Percentiles rank a stretch among this genome's conserved stretches.
Evolutionary conservation across 768 basidiomycete species (phyloP).

Genomic region (Russula compacta): DNA sequence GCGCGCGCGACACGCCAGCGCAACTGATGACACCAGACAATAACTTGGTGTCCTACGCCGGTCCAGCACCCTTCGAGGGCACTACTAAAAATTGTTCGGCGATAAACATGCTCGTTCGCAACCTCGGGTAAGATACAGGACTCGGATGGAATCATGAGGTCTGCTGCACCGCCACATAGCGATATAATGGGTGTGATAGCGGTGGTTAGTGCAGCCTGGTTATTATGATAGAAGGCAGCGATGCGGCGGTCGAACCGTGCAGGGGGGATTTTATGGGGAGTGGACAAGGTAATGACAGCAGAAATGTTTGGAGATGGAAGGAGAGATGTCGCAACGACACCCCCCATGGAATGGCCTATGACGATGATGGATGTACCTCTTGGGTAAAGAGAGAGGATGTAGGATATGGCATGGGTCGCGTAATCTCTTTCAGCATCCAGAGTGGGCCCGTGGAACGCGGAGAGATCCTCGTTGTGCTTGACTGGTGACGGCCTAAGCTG

Average conservation of each 20-base stretch:
- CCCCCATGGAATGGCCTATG: slow-evolving; percentile 97
- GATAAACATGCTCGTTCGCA: slow-evolving; percentile 27
- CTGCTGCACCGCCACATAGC: slow-evolving; percentile 86
- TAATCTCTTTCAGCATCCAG: slow-evolving; percentile 75
- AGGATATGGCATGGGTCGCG: slow-evolving; percentile 57
- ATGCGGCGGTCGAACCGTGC: slow-evolving; percentile 79
- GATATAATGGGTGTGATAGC: slow-evolving; percentile 62
- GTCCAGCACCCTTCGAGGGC: slow-evolving; percentile 90
- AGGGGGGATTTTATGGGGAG: slow-evolving; percentile 83
- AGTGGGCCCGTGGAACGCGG: slow-evolving; percentile 89
- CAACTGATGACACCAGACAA: slow-evolving; percentile 99
- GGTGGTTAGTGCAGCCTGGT: slow-evolving; percentile 34
- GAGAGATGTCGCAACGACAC: slow-evolving; percentile 76
- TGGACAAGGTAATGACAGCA: slow-evolving; percentile 90
- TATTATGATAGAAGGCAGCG: slow-evolving; percentile 57
- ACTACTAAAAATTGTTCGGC: slow-evolving; percentile 72
- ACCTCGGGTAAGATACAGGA: slow-evolving; percentile 54
- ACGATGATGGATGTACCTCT: slow-evolving; percentile 55
- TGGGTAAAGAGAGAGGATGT: slow-evolving; percentile 74
- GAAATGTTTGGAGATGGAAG: slow-evolving; percentile 60
- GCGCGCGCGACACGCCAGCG: slow-evolving; percentile 81
- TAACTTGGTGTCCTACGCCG: slow-evolving; percentile 89
- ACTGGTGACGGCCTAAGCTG: slow-evolving; percentile 35
- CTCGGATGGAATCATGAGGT: slow-evolving; percentile 88
- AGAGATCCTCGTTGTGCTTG: slow-evolving; percentile 96